Conservation (phyloP, 306 rosid species). For the Urtica urens region DNA sequence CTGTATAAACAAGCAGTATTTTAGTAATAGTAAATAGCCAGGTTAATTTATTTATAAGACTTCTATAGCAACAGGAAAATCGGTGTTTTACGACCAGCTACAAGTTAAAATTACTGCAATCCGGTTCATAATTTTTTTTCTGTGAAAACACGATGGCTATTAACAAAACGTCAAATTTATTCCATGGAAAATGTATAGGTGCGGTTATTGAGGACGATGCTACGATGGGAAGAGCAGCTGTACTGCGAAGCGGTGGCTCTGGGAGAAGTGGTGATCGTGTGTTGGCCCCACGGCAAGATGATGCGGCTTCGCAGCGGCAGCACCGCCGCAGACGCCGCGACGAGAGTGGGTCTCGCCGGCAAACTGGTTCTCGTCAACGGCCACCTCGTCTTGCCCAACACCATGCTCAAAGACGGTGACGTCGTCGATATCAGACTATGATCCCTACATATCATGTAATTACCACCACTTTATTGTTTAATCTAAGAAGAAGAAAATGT, state of each 20-base stretch:
- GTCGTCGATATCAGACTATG: conserved; percentile 70
- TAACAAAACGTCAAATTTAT: no score
- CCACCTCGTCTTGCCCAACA: conserved; percentile 59
- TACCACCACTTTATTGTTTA: no score
- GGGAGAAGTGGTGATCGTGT: conserved; percentile 76
- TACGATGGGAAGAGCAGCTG: conserved; percentile 85
- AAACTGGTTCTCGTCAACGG: conserved; percentile 77
- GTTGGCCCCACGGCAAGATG: conserved; percentile 85
- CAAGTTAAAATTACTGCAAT: no score
- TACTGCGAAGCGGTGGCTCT: conserved; percentile 54
- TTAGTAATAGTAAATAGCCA: no score
- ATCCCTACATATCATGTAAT: no score
- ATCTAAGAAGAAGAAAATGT: no score
- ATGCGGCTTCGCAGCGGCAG: conserved; percentile 76
- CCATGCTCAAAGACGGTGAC: conserved; percentile 84
- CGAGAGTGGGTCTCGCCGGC: conserved; percentile 78
- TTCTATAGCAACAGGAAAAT: no score
- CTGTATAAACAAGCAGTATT: no score
- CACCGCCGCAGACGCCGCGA: conserved; percentile 95
- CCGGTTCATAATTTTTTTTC: no score
- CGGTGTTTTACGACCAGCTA: no score
- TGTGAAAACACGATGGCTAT: no score
- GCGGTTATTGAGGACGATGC: conserved; percentile 69
- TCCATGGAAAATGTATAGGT: conserved; percentile 58
- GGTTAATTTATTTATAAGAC: no score